These are phyloP conservation scores for Sphagnum fallax DNA, from an alignment of 228 moss, liverwort and hornwort genomes.

Conservation along the genomic window DNA sequence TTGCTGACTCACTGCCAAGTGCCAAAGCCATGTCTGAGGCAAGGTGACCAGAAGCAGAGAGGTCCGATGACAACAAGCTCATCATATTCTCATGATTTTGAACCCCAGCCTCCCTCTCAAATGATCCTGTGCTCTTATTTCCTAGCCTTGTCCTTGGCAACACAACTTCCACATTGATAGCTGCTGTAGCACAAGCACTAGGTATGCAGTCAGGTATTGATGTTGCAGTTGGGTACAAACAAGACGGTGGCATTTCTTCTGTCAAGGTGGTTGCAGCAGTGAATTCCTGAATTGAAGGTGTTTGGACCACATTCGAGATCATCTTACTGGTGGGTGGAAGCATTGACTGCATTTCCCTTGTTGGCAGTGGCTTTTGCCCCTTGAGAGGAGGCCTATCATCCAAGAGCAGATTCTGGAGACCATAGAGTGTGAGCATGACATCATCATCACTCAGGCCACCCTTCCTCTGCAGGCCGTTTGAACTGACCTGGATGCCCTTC, in stretches of 20 bases:
- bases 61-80: constrained; percentile 17
- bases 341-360: constrained; percentile 15
- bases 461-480: constrained; percentile 12
- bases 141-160: constrained; percentile 1
- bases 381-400: constrained; percentile 14
- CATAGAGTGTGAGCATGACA: constrained; percentile 9
- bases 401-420: constrained; percentile 19
- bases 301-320: constrained; percentile 22
- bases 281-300: constrained; percentile 20
- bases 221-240: constrained; percentile 14
- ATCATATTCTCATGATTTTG: constrained; percentile 15
- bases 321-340: constrained; percentile 5
- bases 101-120: constrained; percentile 9
- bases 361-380: constrained; percentile 15
- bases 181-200: too few relatives aligned
- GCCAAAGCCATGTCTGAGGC: constrained; percentile 56
- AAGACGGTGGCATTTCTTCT: constrained; percentile 3
- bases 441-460: constrained; percentile 14
- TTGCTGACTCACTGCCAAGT: constrained; percentile 16
- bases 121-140: constrained; percentile 7
- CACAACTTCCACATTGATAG: neutral
- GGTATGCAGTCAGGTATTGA: neutral
- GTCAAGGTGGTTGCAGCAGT: constrained; percentile 15
- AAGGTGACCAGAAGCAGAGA: constrained; percentile 65
- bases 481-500: constrained; percentile 11